Evolutionary conservation across 306 rosid species (phyloP).

Genomic region (Cucurbita moschata): DNA sequence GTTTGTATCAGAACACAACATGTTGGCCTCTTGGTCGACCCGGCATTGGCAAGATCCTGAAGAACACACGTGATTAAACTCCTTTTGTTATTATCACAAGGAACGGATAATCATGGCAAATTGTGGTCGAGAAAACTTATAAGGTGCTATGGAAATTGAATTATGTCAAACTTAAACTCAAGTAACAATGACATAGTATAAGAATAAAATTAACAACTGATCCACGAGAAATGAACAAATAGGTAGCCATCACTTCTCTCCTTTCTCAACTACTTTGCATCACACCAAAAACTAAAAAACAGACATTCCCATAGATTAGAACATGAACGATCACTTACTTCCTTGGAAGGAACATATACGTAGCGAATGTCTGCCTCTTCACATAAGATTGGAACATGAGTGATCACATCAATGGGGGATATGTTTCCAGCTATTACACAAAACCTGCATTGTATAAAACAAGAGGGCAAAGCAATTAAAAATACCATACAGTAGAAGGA

Average conservation of each 20-base stretch:
- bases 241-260: background rate
- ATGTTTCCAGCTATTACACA: conserved; percentile 94
- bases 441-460: conserved; percentile 28
- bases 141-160: no score
- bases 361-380: conserved; percentile 81
- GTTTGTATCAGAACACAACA: conserved; percentile 78
- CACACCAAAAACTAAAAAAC: background rate
- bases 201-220: background rate
- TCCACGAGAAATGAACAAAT: background rate
- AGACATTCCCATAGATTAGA: background rate
- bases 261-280: background rate
- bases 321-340: conserved; percentile 30
- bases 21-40: conserved; percentile 94
- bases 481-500: background rate
- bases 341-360: conserved; percentile 66
- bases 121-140: background rate
- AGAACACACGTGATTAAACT: background rate
- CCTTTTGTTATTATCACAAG: background rate
- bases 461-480: background rate
- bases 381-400: conserved; percentile 79
- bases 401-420: conserved; percentile 87
- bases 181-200: background rate
- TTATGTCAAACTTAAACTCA: background rate
- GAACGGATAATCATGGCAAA: background rate
- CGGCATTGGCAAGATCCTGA: conserved; percentile 92